These are phyloP conservation scores for Solanum chmielewskii DNA, from an alignment of 257 asterid species.

Conservation along the genomic window DNA sequence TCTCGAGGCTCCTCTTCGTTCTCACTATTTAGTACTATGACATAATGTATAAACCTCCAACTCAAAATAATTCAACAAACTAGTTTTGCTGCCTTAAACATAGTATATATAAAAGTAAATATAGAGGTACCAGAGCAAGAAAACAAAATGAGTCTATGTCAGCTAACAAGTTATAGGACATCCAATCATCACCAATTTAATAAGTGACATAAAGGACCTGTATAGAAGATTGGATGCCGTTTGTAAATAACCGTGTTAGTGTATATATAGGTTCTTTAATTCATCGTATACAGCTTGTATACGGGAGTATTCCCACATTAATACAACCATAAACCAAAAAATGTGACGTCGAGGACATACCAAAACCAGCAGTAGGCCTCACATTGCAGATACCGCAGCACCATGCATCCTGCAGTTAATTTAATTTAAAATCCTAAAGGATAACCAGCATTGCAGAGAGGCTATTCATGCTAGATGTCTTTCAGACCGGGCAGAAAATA, in stretches of 20 bases:
- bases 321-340: not conserved
- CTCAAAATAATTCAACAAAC: not conserved
- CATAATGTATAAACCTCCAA: not conserved
- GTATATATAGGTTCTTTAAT: not conserved
- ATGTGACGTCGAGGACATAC: not conserved
- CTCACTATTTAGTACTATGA: not conserved
- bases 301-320: not conserved
- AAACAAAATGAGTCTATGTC: not conserved
- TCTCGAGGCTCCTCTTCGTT: not conserved
- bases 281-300: not conserved
- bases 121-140: not conserved
- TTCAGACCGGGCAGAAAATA: not conserved
- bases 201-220: not conserved
- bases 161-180: not conserved
- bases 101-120: not conserved
- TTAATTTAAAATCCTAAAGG: not conserved
- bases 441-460: not conserved
- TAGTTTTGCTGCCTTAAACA: not conserved
- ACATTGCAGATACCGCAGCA: conserved; percentile 10
- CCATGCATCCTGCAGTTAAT: conserved; percentile 17
- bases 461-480: not conserved
- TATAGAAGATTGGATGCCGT: not conserved
- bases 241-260: not conserved
- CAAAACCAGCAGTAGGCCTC: conserved; percentile 16
- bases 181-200: not conserved